These are phyloP conservation scores for Pisolithus orientalis DNA, from an alignment of 768 basidiomycete genomes.

Conservation along the genomic window DNA sequence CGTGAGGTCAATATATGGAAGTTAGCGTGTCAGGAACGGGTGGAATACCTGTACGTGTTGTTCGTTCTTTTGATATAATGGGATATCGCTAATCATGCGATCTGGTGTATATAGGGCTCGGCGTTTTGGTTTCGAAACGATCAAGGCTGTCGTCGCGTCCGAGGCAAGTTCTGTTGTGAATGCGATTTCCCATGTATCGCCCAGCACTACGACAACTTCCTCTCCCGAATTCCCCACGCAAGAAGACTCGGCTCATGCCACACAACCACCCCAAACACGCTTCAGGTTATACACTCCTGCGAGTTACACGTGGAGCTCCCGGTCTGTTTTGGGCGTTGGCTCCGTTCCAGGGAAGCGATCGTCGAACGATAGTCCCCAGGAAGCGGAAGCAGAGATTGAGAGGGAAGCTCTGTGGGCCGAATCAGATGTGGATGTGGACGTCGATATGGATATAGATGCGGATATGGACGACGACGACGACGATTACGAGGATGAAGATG, in stretches of 20 bases:
- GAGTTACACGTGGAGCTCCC: conserved; percentile 21
- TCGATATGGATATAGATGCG: conserved; percentile 10
- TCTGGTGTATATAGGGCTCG: conserved; percentile 16
- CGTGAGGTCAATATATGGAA: conserved; percentile 31
- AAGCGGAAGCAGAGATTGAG: conserved; percentile 8
- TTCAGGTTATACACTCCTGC: conserved; percentile 29
- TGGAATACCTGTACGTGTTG: conserved; percentile 26
- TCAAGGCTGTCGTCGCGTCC: conserved; percentile 27
- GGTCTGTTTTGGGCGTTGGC: conserved; percentile 8
- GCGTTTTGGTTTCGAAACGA: conserved; percentile 27
- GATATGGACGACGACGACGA: conserved; percentile 23
- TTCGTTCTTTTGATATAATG: neutral
- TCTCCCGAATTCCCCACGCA: neutral
- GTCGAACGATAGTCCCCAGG: conserved; percentile 16
- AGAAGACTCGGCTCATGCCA: neutral
- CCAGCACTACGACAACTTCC: neutral
- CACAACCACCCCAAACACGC: conserved; percentile 14
- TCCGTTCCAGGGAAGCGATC: conserved; percentile 7
- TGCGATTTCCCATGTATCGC: neutral
- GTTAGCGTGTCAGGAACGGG: conserved; percentile 29
- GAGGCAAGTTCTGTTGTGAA: conserved; percentile 12
- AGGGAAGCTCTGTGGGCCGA: conserved; percentile 23
- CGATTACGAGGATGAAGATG: conserved; percentile 21
- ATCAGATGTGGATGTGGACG: conserved; percentile 25
- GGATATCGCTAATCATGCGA: neutral